phyloP scores from a whole-genome alignment of 164 flowering plant genomes.

The Vitis riparia region DNA sequence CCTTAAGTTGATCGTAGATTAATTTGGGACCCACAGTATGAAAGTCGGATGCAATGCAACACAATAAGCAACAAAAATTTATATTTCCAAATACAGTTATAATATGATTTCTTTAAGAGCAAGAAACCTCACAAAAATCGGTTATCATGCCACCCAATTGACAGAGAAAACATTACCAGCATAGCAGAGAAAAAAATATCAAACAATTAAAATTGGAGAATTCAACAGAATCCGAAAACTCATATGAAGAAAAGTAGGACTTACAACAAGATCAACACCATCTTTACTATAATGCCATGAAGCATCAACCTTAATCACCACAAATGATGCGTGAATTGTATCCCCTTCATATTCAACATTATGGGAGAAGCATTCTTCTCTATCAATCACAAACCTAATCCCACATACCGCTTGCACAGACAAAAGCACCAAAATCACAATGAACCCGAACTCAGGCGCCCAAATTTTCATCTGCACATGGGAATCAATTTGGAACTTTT shows the following conservation, averaged over 20 bases:
- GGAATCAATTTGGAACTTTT: too few relatives aligned
- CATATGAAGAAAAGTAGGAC: conserved; percentile 7
- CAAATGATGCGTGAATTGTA: conserved; percentile 80
- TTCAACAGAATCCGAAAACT: too few relatives aligned
- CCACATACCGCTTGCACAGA: conserved; percentile 37
- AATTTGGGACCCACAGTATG: too few relatives aligned
- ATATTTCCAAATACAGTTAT: too few relatives aligned
- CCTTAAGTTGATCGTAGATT: too few relatives aligned
- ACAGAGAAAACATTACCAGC: too few relatives aligned
- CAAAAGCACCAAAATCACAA: conserved; percentile 16
- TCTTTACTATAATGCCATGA: conserved; percentile 71
- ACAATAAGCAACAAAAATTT: too few relatives aligned
- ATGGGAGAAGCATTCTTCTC: conserved; percentile 92
- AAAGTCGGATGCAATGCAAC: too few relatives aligned
- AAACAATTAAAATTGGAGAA: background rate
- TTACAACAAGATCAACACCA: conserved; percentile 94
- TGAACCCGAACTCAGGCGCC: background rate
- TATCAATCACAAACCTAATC: conserved; percentile 84
- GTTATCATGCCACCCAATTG: too few relatives aligned
- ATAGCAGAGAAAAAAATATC: background rate
- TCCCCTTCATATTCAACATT: conserved; percentile 74
- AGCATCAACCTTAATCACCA: conserved; percentile 75
- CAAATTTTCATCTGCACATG: conserved; percentile 33
- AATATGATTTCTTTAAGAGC: too few relatives aligned
- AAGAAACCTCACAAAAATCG: too few relatives aligned